Evolutionary conservation across 1,284 basidiomycete species (phyloP).

Genomic region (Sporisorium iseilematis-ciliati): DNA sequence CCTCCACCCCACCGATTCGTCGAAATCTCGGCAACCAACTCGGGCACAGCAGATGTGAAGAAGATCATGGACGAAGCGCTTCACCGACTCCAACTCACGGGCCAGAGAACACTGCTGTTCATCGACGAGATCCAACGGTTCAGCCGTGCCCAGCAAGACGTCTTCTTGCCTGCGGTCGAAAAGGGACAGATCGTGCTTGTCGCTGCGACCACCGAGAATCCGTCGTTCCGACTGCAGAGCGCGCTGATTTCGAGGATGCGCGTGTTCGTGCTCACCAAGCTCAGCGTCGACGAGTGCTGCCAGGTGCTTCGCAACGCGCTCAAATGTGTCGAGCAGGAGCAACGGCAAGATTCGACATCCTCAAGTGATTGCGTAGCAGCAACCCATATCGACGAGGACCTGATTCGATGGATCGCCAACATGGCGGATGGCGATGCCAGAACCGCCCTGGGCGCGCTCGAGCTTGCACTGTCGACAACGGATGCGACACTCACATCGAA

Average conservation of each 20-base stretch:
- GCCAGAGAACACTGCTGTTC: slow-evolving; percentile 80
- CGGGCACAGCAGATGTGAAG: slow-evolving; percentile 83
- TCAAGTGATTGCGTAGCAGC: not conserved
- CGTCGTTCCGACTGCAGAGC: slow-evolving; percentile 80
- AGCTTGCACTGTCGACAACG: slow-evolving; percentile 57
- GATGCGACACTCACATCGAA: slow-evolving; percentile 24
- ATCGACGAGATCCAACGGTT: slow-evolving; percentile 88
- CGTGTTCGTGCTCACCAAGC: slow-evolving; percentile 68
- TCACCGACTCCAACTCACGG: slow-evolving; percentile 77
- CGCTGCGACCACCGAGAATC: slow-evolving; percentile 92
- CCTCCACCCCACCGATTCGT: slow-evolving; percentile 56
- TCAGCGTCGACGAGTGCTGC: slow-evolving; percentile 52
- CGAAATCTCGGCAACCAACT: slow-evolving; percentile 71
- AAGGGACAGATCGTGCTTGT: slow-evolving; percentile 73
- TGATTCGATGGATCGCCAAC: slow-evolving; percentile 62
- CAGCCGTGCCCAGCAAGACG: slow-evolving; percentile 83
- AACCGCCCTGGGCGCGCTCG: slow-evolving; percentile 59
- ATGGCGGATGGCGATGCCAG: slow-evolving; percentile 66
- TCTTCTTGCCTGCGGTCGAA: slow-evolving; percentile 47
- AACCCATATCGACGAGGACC: slow-evolving; percentile 64
- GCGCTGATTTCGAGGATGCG: slow-evolving; percentile 83
- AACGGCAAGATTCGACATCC: not conserved
- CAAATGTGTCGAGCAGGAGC: slow-evolving; percentile 27
- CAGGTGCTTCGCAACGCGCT: slow-evolving; percentile 54
- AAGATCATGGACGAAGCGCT: slow-evolving; percentile 84